Evolutionary conservation across 169 alveolate genomes (phyloP).

Genomic region (Miamiensis avidus): DNA sequence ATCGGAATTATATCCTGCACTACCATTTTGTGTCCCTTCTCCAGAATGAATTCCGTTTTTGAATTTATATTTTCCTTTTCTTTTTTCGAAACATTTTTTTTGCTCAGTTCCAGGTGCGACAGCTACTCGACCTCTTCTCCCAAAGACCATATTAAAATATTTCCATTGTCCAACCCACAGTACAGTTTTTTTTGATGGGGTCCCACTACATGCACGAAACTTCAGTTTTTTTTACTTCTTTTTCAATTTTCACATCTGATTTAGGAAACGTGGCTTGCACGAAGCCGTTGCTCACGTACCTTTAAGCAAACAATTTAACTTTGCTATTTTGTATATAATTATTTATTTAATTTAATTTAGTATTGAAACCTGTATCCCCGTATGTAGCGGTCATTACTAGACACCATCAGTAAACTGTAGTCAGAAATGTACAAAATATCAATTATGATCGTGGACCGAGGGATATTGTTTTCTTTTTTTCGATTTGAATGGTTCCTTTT

Average conservation of each 20-base stretch:
- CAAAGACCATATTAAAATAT: slow-evolving; percentile 10
- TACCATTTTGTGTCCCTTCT: slow-evolving; percentile 4
- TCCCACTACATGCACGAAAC: slow-evolving; percentile 16
- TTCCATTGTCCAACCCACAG: slow-evolving; percentile 24
- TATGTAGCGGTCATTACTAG: not conserved
- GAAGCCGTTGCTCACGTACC: not conserved
- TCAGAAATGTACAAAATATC: not conserved
- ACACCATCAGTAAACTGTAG: not conserved
- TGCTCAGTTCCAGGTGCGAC: too few relatives aligned
- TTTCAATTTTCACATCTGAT: not conserved
- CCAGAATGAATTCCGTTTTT: not conserved
- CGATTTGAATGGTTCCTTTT: not conserved
- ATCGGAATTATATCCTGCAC: slow-evolving; percentile 23
- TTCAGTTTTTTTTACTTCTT: not conserved
- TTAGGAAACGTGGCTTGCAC: not conserved
- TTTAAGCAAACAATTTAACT: too few relatives aligned
- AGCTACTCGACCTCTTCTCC: too few relatives aligned
- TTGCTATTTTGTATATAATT: too few relatives aligned
- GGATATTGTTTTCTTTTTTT: too few relatives aligned
- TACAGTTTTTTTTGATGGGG: not conserved
- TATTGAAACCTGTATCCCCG: not conserved
- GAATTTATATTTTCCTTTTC: not conserved
- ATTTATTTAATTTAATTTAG: too few relatives aligned
- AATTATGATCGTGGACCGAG: not conserved
- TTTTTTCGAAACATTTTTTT: not conserved